phyloP scores from a whole-genome alignment of 1,139 yeast genomes.

The Magnusiomyces magnusii region DNA sequence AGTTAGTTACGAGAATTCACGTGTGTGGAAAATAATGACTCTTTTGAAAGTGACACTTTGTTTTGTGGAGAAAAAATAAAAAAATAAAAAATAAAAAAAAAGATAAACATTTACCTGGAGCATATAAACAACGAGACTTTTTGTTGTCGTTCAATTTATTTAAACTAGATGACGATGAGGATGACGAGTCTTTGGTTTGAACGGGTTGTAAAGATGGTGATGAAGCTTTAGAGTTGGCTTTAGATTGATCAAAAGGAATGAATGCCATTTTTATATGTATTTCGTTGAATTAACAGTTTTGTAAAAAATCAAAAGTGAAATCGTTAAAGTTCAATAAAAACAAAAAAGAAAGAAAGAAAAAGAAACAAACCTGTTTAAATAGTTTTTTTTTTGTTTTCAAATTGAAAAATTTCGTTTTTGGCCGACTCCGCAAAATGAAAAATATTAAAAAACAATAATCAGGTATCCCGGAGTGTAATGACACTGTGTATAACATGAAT shows the following conservation, averaged over 20 bases:
- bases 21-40: neutral
- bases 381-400: no score
- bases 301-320: no score
- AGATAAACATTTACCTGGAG: conserved; percentile 5
- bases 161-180: no score
- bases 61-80: neutral
- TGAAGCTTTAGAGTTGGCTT: neutral
- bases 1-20: neutral
- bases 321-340: no score
- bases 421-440: no score
- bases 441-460: no score
- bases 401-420: no score
- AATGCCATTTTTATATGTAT: conserved; percentile 5
- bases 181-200: neutral
- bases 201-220: neutral
- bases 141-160: neutral
- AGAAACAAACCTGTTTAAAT: no score
- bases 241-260: conserved; percentile 3
- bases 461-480: no score
- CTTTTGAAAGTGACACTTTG: neutral
- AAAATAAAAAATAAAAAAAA: neutral
- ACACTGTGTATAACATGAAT: no score
- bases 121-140: neutral
- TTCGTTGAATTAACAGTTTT: no score
- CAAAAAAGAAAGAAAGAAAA: no score